Evolutionary conservation across 2,329 filamentous ascomycete genomes (phyloP), one percentile per base, ranked within the genome.

Genomic region (Fusarium guadeloupense): DNA sequence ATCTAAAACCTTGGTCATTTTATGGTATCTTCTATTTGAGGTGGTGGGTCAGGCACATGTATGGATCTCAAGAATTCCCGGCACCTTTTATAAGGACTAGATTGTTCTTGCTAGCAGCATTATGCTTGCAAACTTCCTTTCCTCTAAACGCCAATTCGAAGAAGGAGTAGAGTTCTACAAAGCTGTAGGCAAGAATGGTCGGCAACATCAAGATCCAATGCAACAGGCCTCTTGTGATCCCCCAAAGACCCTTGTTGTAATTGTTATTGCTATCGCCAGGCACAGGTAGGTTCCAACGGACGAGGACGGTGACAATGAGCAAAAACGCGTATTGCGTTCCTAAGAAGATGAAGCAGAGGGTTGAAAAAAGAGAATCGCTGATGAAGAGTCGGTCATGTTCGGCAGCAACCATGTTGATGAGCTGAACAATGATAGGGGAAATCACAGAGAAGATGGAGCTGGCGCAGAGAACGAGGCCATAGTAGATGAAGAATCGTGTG

Each of bases 131-230:
- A 21, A 54, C 58, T 28, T 43, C 20, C 39, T 62, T 62, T 3
- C 59, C 59, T 37, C 59, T 48, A 16, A 64, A 46, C 1, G 59
- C 54, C 17, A 64, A 14, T 17, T 64, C 59, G 4, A 64, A 64
- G n/a, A 64, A 64, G 3, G 60, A 64, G 38, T 45, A 64, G 5
- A 64, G 21, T 39, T 64, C 59, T 4, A 64, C 54, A 28, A 60
- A 49, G n/a, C 60, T 64, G 12, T 64, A 64, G 6, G 45, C 60
- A 6, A 64, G 13, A 6, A 64, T 64, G 1, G 54, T 64, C 3
- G 60, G 60, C 9, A 64, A 28, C 54, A 64, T 64, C 28, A 64
- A 33, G 5, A 64, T 25, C 60, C 60, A 64, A 20, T 56, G 39
- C 14, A 56, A 8, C 3, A 62, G 9, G 9, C 53, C 59, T 58